These are phyloP conservation scores for Diaporthe nobilis DNA, from an alignment of 2,329 filamentous ascomycete species.

Conservation along the genomic window DNA sequence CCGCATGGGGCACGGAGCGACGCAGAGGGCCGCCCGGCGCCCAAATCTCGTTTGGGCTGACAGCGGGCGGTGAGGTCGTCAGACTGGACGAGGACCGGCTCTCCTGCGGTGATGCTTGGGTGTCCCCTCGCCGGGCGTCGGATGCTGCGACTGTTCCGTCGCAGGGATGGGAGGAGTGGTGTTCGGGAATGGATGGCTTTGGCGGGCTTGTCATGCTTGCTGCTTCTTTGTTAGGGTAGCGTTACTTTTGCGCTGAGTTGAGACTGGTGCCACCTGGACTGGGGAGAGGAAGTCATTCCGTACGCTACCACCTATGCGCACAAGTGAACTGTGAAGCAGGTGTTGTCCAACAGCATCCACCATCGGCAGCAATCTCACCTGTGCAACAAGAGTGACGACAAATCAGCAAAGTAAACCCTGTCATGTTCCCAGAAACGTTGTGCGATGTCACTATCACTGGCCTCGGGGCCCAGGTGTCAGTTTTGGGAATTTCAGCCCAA, in stretches of 20 bases:
- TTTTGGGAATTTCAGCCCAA: too few species aligned
- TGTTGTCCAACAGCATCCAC: too few species aligned
- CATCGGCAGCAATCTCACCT: too few species aligned
- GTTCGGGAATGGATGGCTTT: not conserved
- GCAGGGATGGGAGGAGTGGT: not conserved
- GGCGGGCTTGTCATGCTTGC: constrained; percentile 16
- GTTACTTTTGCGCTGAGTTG: not conserved
- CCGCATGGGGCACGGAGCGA: not conserved
- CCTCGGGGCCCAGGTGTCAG: too few species aligned
- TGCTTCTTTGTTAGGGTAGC: constrained; percentile 14
- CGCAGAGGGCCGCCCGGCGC: not conserved
- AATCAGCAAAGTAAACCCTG: too few species aligned
- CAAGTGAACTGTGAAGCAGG: too few species aligned
- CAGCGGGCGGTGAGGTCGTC: not conserved
- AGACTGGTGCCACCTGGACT: too few species aligned
- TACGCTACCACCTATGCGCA: too few species aligned
- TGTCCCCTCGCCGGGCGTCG: not conserved
- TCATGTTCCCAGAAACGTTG: too few species aligned
- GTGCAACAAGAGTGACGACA: too few species aligned
- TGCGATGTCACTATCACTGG: too few species aligned
- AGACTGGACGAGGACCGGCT: not conserved
- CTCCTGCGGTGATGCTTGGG: not conserved
- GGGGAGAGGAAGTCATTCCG: too few species aligned
- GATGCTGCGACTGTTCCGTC: not conserved
- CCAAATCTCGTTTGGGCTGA: not conserved